These are phyloP conservation scores for Heracleum sosnowskyi DNA, from an alignment of 129 eudicot genomes.

Conservation along the genomic window DNA sequence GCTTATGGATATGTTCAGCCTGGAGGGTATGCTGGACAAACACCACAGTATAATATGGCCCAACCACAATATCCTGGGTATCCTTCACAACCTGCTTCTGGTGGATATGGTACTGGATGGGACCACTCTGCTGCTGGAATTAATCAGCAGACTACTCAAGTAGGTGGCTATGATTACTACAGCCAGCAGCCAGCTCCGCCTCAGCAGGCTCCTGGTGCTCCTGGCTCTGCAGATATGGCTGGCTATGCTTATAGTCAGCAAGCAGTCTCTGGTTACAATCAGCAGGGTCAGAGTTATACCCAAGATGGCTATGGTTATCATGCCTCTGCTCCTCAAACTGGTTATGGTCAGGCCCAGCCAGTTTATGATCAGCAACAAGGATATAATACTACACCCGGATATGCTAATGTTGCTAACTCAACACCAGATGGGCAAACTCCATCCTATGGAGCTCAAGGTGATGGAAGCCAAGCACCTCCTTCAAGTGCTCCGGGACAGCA, in stretches of 20 bases:
- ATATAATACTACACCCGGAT: conserved; percentile 31
- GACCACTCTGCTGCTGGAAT: conserved; percentile 50
- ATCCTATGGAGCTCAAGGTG: conserved; percentile 61
- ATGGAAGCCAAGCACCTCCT: conserved; percentile 55
- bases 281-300: conserved; percentile 62
- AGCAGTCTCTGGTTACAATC: conserved; percentile 34
- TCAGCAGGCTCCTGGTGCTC: conserved; percentile 45
- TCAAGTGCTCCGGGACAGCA: conserved; percentile 31
- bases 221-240: conserved; percentile 44
- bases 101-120: conserved; percentile 76
- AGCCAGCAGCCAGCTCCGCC: conserved; percentile 65
- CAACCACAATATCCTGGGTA: conserved; percentile 65
- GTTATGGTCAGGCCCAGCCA: conserved; percentile 50
- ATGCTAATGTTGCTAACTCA: conserved; percentile 43
- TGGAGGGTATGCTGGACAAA: conserved; percentile 63
- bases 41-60: conserved; percentile 43
- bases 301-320: conserved; percentile 85
- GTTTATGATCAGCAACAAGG: conserved; percentile 74
- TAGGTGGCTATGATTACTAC: conserved; percentile 70
- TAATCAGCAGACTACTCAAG: conserved; percentile 57
- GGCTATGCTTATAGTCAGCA: conserved; percentile 51
- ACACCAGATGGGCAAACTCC: conserved; percentile 59
- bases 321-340: conserved; percentile 37
- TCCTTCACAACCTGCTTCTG: conserved; percentile 63
- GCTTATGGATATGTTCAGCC: conserved; percentile 66